phyloP scores from a whole-genome alignment of 208 protist species.

The Leishmania braziliensis region DNA sequence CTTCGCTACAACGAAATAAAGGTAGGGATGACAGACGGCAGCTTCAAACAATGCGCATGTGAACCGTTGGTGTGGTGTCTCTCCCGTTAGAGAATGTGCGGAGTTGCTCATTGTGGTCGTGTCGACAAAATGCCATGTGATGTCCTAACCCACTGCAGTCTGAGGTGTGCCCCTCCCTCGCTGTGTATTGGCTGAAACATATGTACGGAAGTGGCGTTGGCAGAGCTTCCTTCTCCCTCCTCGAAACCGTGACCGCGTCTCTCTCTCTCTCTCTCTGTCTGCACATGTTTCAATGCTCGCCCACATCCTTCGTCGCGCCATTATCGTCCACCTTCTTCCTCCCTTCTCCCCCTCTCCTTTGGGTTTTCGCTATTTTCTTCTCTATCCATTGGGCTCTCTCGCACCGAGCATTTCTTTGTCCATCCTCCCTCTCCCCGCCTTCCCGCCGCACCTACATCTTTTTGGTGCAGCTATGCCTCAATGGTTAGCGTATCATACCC shows the following conservation, averaged over 20 bases:
- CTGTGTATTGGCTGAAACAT: not conserved
- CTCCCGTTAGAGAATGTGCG: not conserved
- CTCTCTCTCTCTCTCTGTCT: not conserved
- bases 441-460: not conserved
- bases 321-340: too few species aligned
- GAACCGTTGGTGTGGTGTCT: not conserved
- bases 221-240: not conserved
- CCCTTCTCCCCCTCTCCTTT: not conserved
- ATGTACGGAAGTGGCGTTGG: not conserved
- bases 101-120: not conserved
- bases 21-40: not conserved
- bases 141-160: not conserved
- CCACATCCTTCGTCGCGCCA: not conserved
- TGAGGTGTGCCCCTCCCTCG: not conserved
- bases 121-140: not conserved
- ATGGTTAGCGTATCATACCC: slow-evolving; percentile 2
- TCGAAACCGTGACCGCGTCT: not conserved
- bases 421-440: not conserved
- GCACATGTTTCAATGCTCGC: not conserved
- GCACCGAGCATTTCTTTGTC: not conserved
- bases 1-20: not conserved
- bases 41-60: not conserved
- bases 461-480: not conserved
- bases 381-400: not conserved
- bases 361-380: not conserved